phyloP scores from a whole-genome alignment of 208 protist genomes.

The Acanthamoeba lenticulata region DNA sequence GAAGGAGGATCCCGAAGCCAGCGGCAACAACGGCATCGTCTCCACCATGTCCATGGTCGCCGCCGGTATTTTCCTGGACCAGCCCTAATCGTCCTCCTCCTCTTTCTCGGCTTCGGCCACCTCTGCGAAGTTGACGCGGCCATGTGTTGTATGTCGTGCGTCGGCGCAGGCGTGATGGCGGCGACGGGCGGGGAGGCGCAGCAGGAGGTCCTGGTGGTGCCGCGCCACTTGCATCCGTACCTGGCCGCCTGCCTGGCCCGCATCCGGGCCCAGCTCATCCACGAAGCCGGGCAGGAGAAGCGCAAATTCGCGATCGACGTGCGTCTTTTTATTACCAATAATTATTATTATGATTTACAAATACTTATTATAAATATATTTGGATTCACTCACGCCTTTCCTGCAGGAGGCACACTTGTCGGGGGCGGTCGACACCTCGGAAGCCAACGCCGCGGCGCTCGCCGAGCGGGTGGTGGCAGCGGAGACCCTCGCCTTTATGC shows the following conservation, averaged over 20 bases:
- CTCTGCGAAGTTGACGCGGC: not conserved
- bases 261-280: slow-evolving; percentile 33
- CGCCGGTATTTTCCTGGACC: not conserved
- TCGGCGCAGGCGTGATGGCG: not conserved
- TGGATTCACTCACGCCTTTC: no score
- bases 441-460: slow-evolving; percentile 1
- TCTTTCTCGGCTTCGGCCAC: not conserved
- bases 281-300: slow-evolving; percentile 30
- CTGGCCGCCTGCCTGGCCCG: not conserved
- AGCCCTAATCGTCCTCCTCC: not conserved
- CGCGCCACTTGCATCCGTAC: not conserved
- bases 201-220: not conserved
- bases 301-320: slow-evolving; percentile 54
- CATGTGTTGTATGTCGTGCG: not conserved
- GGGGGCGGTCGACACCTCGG: not conserved
- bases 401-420: slow-evolving; percentile 13
- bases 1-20: slow-evolving; percentile 31
- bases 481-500: slow-evolving; percentile 35
- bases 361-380: not conserved
- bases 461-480: slow-evolving; percentile 2
- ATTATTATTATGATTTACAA: not conserved
- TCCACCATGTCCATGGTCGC: slow-evolving; percentile 41
- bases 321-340: not conserved
- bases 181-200: not conserved
- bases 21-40: not conserved